These are phyloP conservation scores for Eucalyptus regnans DNA, from an alignment of 345 rosid genomes.

Conservation along the genomic window DNA sequence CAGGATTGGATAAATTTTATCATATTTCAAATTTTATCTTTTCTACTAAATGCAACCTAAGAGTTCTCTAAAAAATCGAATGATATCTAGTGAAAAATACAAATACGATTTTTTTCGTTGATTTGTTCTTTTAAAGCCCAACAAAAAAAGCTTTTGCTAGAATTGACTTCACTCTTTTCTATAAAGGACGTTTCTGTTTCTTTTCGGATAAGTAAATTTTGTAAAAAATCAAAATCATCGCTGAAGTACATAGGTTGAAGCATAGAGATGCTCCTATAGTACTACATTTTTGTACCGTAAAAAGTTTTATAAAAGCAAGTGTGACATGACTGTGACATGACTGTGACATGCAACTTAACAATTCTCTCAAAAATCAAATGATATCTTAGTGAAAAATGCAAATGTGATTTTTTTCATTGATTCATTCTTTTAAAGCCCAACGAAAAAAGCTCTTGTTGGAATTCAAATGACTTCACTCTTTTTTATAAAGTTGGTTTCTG, in stretches of 20 bases:
- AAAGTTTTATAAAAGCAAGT: not conserved
- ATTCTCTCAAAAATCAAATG: not conserved
- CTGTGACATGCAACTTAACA: rapidly evolving
- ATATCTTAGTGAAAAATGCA: not conserved
- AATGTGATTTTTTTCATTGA: not conserved
- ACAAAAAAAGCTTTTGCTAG: not conserved
- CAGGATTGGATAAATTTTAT: too few species aligned
- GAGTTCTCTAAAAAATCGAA: not conserved
- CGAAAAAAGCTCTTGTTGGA: not conserved
- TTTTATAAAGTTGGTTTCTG: not conserved
- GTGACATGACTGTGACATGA: too few species aligned
- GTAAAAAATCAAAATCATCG: not conserved
- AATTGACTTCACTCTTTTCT: not conserved
- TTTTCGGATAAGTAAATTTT: not conserved
- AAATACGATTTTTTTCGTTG: not conserved
- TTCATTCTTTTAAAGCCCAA: not conserved
- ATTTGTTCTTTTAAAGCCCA: not conserved
- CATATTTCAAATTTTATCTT: too few species aligned
- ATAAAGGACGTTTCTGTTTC: not conserved
- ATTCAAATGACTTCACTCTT: not conserved
- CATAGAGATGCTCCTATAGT: not conserved
- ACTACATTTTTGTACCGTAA: not conserved
- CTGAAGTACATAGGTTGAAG: not conserved
- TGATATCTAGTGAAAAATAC: not conserved
- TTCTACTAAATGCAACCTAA: not conserved